Evolutionary conservation across 2,329 filamentous ascomycete species (phyloP), one percentile per base, ranked within the genome.

Genomic region (Fusarium sp.): DNA sequence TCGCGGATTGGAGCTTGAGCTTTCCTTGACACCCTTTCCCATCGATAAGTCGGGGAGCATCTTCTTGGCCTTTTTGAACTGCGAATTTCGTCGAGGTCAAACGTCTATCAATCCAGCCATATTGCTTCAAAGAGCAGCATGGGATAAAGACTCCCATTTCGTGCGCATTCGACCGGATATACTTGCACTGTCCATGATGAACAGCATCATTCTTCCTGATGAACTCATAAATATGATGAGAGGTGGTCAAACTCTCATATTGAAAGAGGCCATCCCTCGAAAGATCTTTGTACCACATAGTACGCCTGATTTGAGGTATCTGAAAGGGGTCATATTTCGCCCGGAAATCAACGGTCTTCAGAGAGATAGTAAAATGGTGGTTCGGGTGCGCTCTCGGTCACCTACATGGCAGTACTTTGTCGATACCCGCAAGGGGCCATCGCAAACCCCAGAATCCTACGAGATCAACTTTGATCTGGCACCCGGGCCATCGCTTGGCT

Each of bases 21-120:
- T 77, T 6, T 64, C 72, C 2, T 44, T 77, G n/a, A 71, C 75
- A 8, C 75, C 74, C n/a, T 72, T 76, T n/a, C 69, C 72, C 4
- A 41, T 66, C 2, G 75, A 77, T 50, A 58, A 52, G 16, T 77
- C 75, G 0, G 70, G 63, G 3, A 77, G 71, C 14, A 71, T 77
- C 25, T 77, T 75, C 37, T 45, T 77, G 8, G 75, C 73, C 7
- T 72, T 76, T 28, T 50, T 77, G 13, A 77, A 74, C 58, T 77
- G 75, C 55, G 75, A 77, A 21, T 65, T 77, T 16, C 65, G 75
- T 25, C 58, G 65, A 9, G 73, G 71, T 2, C 67, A 74, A 7
- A 67, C 62, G 7, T 69, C 72, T 2, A 67, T 74, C 37, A 74
- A 61, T 18, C 72, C 73, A 1, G 69, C 74, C 1, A 75, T 77